Evolutionary conservation across 352 stramenopile species (phyloP).

Genomic region (Pythium brassicae): DNA sequence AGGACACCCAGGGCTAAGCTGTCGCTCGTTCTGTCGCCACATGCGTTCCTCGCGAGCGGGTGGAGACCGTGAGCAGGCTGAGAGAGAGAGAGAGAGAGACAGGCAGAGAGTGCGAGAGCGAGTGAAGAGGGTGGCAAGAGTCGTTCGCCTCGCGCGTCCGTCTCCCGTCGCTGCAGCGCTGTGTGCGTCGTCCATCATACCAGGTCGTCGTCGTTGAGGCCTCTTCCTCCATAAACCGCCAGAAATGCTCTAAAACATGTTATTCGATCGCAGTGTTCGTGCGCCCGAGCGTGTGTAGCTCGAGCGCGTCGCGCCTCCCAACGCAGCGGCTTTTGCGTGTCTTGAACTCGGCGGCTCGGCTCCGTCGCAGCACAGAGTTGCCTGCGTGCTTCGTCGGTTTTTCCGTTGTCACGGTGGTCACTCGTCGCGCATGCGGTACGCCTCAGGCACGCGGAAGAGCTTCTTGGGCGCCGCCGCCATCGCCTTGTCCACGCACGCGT

Average conservation of each 20-base stretch:
- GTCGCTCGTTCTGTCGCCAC: no score
- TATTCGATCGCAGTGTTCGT: slow-evolving; percentile 5
- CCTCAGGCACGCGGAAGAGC: slow-evolving; percentile 78
- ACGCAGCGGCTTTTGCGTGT: no score
- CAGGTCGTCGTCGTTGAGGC: not conserved
- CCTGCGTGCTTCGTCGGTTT: no score
- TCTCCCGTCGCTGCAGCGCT: not conserved
- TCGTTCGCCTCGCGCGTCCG: not conserved
- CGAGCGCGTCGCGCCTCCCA: no score
- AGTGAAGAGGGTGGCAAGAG: not conserved
- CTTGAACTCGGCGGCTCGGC: no score
- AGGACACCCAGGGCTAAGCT: slow-evolving; percentile 78
- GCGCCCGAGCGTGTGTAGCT: not conserved
- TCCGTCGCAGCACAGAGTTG: no score
- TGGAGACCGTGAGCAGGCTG: not conserved
- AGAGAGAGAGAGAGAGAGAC: not conserved
- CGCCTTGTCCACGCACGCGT: slow-evolving; percentile 63
- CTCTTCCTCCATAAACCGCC: slow-evolving; percentile 6
- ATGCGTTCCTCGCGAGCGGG: not conserved
- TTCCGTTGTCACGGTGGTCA: not conserved
- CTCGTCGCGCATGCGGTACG: slow-evolving; percentile 66
- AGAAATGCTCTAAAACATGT: slow-evolving; percentile 15
- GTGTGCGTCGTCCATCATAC: no score
- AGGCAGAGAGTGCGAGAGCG: not conserved
- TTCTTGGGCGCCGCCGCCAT: slow-evolving; percentile 54